phyloP scores from a whole-genome alignment of 2,329 filamentous ascomycete species.

The Xylaria arbuscula region DNA sequence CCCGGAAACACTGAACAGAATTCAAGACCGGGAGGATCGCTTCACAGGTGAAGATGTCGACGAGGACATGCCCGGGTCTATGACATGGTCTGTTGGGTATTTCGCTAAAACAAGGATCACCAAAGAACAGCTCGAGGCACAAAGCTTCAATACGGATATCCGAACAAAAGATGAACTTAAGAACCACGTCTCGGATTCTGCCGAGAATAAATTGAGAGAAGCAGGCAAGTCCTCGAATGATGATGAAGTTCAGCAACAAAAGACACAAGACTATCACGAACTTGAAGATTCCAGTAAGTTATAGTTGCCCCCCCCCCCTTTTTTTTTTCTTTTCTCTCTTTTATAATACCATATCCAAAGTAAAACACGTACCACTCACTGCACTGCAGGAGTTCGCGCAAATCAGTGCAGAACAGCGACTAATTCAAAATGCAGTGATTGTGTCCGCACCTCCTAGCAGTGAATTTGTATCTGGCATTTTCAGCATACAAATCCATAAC shows the following conservation, averaged over 20 bases:
- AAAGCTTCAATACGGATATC: slow-evolving; percentile 69
- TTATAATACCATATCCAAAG: background rate
- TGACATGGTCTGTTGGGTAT: slow-evolving; percentile 78
- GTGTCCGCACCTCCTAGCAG: slow-evolving; percentile 73
- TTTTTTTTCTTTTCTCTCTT: too few relatives aligned
- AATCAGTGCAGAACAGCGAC: background rate
- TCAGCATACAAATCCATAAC: slow-evolving; percentile 78
- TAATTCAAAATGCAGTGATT: slow-evolving; percentile 58
- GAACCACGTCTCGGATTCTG: slow-evolving; percentile 63
- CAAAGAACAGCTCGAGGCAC: slow-evolving; percentile 68
- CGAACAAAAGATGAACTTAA: slow-evolving; percentile 68
- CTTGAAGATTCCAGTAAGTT: slow-evolving; percentile 62
- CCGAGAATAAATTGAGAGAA: slow-evolving; percentile 73
- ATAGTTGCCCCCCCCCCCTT: background rate
- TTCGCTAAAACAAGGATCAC: slow-evolving; percentile 75
- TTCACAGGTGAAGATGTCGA: slow-evolving; percentile 73
- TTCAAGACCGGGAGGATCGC: slow-evolving; percentile 72
- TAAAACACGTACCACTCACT: background rate
- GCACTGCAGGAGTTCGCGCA: background rate
- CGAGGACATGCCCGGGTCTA: slow-evolving; percentile 74
- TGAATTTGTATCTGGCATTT: slow-evolving; percentile 72
- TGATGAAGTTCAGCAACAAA: slow-evolving; percentile 74
- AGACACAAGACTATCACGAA: slow-evolving; percentile 71
- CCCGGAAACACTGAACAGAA: slow-evolving; percentile 67
- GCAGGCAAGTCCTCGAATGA: slow-evolving; percentile 67